Evolutionary conservation across 176 grass and related monocot genomes (phyloP), one percentile per base, ranked within the genome.

Genomic region (Ananas comosus): DNA sequence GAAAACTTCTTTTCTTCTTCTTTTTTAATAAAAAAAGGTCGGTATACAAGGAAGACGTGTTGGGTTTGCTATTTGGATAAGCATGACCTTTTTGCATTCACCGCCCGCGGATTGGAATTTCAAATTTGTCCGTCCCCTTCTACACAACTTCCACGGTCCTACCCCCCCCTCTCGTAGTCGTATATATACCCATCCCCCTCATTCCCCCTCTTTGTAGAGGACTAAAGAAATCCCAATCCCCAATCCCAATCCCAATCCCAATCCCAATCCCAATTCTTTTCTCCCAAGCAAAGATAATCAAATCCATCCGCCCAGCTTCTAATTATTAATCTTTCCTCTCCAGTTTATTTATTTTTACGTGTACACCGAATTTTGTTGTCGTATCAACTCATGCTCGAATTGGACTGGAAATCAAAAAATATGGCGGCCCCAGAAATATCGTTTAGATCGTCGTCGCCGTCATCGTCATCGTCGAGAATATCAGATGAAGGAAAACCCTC

Each of bases 381-480:
- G 14, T 1, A 9, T 16, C 7, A 16, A 14, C 3, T 59, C 7
- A 2, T 17, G 14, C 9, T 59, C n/a, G 12, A 59, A 19, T 59
- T 59, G 54, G 13, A 17, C 54, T 1, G 54, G 54, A 18, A 19
- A 63, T 28, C 10, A 4, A 69, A 53, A 70, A 24, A 65, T 19
- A 79, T 79, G 77, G 77, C 67, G 10, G 63, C 66, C 17, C 77
- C 52, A 71, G 77, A 72, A 64, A 18, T 79, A 72, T 22, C 77
- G 5, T 42, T 42, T 4, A 42, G 33, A 10, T 28, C 64, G 42
- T 49, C 51, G 23, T 81, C 68, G 10, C 67, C 78, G 0, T 42
- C 33, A 6, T 42, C 33, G 33, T 7, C 77, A 4, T 28, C 68
- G 10, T 57, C 76, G 0, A 77, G 74, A 70, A 73, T 76, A 73